Percentiles rank a stretch among this genome's conserved stretches.
Evolutionary conservation across 73 alveolate species (phyloP).

Genomic region (Paramecium pentaurelia): DNA sequence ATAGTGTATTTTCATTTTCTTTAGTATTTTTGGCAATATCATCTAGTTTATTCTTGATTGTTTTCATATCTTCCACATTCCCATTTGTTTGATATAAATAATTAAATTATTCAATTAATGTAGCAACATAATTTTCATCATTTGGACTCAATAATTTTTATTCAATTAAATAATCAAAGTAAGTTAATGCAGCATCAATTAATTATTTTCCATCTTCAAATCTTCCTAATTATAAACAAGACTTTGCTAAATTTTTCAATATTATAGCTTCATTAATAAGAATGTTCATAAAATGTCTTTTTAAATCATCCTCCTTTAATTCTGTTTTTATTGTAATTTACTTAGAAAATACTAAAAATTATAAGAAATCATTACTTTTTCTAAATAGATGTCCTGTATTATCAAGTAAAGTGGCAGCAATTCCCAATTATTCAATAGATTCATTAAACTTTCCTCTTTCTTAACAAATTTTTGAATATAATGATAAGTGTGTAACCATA

Average conservation of each 20-base stretch:
- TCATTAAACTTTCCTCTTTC: not conserved
- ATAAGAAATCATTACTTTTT: not conserved
- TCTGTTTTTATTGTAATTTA: not conserved
- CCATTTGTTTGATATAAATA: not conserved
- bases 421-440: not conserved
- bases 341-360: not conserved
- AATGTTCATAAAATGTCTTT: not conserved
- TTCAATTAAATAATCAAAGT: not conserved
- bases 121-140: not conserved
- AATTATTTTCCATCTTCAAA: slow-evolving; percentile 6
- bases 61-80: not conserved
- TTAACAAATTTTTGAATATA: not conserved
- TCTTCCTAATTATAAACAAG: not conserved
- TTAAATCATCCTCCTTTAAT: not conserved
- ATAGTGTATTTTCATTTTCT: not conserved
- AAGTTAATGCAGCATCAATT: not conserved
- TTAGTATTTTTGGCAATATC: not conserved
- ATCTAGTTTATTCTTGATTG: not conserved
- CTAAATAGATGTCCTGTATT: not conserved
- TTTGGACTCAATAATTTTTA: not conserved
- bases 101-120: not conserved
- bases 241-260: not conserved
- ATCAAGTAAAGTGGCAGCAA: not conserved
- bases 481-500: not conserved
- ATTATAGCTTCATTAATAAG: not conserved